phyloP scores from a whole-genome alignment of 1,139 yeast genomes.

The Meyerozyma smithsonii region DNA sequence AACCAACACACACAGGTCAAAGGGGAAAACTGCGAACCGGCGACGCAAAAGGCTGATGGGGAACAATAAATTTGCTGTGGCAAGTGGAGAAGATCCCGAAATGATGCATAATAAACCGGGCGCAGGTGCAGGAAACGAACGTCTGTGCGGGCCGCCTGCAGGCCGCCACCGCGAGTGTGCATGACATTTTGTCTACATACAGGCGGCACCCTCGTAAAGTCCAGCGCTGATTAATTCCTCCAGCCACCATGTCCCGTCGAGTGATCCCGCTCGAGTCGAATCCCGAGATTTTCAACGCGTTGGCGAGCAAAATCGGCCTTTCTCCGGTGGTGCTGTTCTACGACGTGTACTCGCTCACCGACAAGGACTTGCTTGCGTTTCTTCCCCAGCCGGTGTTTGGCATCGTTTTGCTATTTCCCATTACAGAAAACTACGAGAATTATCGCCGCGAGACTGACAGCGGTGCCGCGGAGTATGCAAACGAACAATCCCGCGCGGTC shows the following conservation, averaged over 20 bases:
- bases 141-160: not conserved
- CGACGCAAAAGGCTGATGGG: too few species aligned
- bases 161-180: too few species aligned
- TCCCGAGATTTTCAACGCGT: conserved; percentile 76
- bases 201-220: too few species aligned
- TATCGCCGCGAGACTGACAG: conserved; percentile 36
- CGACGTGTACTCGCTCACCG: conserved; percentile 82
- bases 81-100: not conserved
- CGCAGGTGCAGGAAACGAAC: not conserved
- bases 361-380: conserved; percentile 70
- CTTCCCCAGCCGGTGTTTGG: conserved; percentile 81
- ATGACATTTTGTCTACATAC: too few species aligned
- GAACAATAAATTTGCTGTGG: not conserved
- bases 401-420: conserved; percentile 73
- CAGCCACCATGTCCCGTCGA: conserved; percentile 18
- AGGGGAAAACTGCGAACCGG: not conserved
- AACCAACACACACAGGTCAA: not conserved
- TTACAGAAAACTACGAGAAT: conserved; percentile 57
- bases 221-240: too few species aligned
- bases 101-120: not conserved
- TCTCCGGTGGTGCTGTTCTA: conserved; percentile 56
- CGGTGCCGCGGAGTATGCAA: conserved; percentile 10
- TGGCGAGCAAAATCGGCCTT: conserved; percentile 67
- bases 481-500: conserved; percentile 20
- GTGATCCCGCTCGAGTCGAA: conserved; percentile 90